A percentile compares a stretch with the other conserved stretches of the same genome.
Conservation (phyloP, 2,329 filamentous ascomycete genomes). For the Colletotrichum navitas region DNA sequence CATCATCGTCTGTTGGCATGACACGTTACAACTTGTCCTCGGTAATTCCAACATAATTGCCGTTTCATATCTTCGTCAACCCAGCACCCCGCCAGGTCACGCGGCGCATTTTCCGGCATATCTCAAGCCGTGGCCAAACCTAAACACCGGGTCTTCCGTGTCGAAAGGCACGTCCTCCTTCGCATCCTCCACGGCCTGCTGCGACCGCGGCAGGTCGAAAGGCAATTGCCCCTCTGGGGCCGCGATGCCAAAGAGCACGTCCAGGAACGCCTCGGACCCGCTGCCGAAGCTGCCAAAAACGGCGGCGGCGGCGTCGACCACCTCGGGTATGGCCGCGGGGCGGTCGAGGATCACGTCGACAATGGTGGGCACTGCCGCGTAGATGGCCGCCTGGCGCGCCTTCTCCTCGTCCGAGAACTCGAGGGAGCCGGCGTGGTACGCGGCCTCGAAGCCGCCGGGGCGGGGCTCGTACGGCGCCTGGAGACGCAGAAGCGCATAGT, state of each 20-base stretch:
- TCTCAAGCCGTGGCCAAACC: conserved; percentile 48
- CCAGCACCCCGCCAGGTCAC: neutral
- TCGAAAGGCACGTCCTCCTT: conserved; percentile 49
- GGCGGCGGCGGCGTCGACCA: conserved; percentile 54
- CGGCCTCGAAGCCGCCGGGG: conserved; percentile 54
- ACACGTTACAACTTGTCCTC: too few species aligned
- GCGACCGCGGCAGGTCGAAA: conserved; percentile 60
- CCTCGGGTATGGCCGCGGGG: conserved; percentile 56
- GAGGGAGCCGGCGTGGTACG: conserved; percentile 56
- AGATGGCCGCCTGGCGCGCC: conserved; percentile 50
- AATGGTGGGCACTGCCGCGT: conserved; percentile 54
- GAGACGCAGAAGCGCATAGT: conserved; percentile 57
- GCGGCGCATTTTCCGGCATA: conserved; percentile 24
- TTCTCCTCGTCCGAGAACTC: conserved; percentile 53
- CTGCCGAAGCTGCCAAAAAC: conserved; percentile 57
- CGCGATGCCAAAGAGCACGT: conserved; percentile 56
- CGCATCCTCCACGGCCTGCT: conserved; percentile 55
- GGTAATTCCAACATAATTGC: neutral
- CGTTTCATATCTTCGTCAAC: neutral
- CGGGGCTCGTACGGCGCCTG: conserved; percentile 55
- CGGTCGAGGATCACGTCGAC: conserved; percentile 60
- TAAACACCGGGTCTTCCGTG: conserved; percentile 47
- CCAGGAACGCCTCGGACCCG: conserved; percentile 56
- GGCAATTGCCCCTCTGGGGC: conserved; percentile 57
- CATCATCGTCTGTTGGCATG: neutral